Evolutionary conservation across 768 basidiomycete genomes (phyloP), one percentile per base, ranked within the genome.

Genomic region (Mycena galericulata): DNA sequence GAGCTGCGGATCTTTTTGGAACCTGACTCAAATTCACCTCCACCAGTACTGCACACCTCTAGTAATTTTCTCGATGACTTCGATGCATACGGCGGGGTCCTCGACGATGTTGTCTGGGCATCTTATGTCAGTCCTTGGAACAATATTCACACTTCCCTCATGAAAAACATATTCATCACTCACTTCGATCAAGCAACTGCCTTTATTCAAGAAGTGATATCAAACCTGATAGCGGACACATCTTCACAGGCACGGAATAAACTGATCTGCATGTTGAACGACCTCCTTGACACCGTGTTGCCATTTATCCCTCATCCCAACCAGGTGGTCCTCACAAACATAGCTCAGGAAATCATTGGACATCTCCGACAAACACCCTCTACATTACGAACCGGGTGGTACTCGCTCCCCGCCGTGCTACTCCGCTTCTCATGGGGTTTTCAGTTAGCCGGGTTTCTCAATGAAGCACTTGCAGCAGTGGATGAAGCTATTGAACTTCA

Each of bases 1-100:
- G 24, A 43, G 20, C 38, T 62, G 4, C 62, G 62, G 4, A 22
- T 41, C 18, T 62, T 62, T 27, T 41, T 62, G n/a, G 62, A 62
- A 54, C 62, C 51, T 1, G 12, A 11, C 9, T 38, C 18, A 0
- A 17, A 32, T 18, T 30, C 40, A n/a, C 29, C 50, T 9, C 29
- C 41, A 9, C 60, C 47, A 1, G 34, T 4, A 8, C 29, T 59
- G 4, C 14, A 46, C 14, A n/a, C 24, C 20, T 2, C n/a, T n/a
- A 51, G 29, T 6, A 29, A 30, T 41, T 30, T 45, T 20, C 4
- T 59, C 9, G 38, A 57, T 15, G 15, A n/a, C 34, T 56, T 46
- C 30, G n/a, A 27, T 34, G 18, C 18, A 24, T 24, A 40, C 36
- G 24, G 47, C 20, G 46, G 36, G 15, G 3, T 61, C 5, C 7